Evolutionary conservation across 257 asterid species (phyloP).

Genomic region (Fraxinus quadrangulata): DNA sequence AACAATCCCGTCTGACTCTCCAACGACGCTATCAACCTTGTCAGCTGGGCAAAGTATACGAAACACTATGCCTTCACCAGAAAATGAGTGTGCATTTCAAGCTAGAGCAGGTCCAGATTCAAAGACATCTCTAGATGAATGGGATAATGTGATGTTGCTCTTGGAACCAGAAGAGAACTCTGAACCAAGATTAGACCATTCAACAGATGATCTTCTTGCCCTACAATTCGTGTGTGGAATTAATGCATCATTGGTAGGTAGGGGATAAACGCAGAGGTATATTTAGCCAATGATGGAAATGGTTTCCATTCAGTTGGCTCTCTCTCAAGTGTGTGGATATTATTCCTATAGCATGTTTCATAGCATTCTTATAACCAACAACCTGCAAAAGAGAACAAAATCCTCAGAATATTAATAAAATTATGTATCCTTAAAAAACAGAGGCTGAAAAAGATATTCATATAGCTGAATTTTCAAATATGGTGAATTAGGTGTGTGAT

Average conservation of each 20-base stretch:
- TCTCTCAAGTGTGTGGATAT: slow-evolving; percentile 90
- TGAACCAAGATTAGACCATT: slow-evolving; percentile 64
- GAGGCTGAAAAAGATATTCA: slow-evolving; percentile 1
- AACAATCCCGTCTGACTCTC: slow-evolving; percentile 77
- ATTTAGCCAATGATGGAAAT: slow-evolving; percentile 53
- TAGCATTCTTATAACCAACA: slow-evolving; percentile 74
- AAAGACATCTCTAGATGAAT: slow-evolving; percentile 50
- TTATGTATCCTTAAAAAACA: slow-evolving; percentile 5
- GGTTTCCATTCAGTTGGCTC: slow-evolving; percentile 75
- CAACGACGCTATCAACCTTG: slow-evolving; percentile 66
- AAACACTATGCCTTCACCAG: slow-evolving; percentile 48
- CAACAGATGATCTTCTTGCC: slow-evolving; percentile 49
- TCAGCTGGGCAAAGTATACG: slow-evolving; percentile 87
- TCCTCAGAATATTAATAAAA: slow-evolving; percentile 13
- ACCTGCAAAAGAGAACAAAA: slow-evolving; percentile 49
- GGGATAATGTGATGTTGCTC: slow-evolving; percentile 54
- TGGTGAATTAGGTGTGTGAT: slow-evolving; percentile 15
- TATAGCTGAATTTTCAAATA: slow-evolving; percentile 6
- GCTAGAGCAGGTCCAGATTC: slow-evolving; percentile 53
- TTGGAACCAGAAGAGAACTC: slow-evolving; percentile 57
- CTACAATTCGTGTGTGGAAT: slow-evolving; percentile 38
- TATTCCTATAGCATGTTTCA: slow-evolving; percentile 69
- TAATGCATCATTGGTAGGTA: slow-evolving; percentile 62
- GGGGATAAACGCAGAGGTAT: slow-evolving; percentile 70
- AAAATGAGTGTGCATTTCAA: slow-evolving; percentile 43